These are phyloP conservation scores for Neurospora sp. DNA, from an alignment of 2,329 filamentous ascomycete species.

Conservation along the genomic window DNA sequence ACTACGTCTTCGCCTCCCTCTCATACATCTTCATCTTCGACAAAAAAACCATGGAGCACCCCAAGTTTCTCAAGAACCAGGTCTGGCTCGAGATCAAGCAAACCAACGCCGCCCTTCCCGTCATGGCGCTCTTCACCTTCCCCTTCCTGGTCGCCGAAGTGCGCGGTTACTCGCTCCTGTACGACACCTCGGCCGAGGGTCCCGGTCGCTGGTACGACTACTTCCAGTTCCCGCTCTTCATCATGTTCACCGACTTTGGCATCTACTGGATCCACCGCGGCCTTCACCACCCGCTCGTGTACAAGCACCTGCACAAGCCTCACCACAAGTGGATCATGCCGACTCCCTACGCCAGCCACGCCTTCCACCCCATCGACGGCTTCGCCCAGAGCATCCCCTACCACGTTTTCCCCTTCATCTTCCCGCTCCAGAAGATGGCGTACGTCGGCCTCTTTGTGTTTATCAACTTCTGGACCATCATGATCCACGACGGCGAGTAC, in stretches of 20 bases:
- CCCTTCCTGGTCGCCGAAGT: conserved; percentile 78
- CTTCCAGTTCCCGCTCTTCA: conserved; percentile 79
- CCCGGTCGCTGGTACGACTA: conserved; percentile 71
- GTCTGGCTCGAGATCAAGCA: conserved; percentile 78
- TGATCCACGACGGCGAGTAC: conserved; percentile 95
- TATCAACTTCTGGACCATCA: conserved; percentile 93
- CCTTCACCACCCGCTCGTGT: conserved; percentile 69
- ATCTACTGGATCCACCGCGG: conserved; percentile 90
- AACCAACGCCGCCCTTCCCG: conserved; percentile 64
- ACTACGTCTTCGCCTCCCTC: conserved; percentile 73
- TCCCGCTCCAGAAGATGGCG: conserved; percentile 84
- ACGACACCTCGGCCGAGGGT: conserved; percentile 67
- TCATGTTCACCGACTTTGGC: conserved; percentile 78
- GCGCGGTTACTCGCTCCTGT: conserved; percentile 76
- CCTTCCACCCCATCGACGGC: conserved; percentile 91
- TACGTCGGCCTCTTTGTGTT: conserved; percentile 82
- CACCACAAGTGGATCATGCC: conserved; percentile 99
- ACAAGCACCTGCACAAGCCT: conserved; percentile 88
- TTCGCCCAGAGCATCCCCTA: conserved; percentile 84
- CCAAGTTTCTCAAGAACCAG: conserved; percentile 92
- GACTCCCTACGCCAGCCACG: conserved; percentile 82
- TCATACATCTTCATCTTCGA: conserved; percentile 90
- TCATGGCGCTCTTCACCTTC: conserved; percentile 73
- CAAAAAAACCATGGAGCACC: conserved; percentile 78
- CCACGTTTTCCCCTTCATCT: conserved; percentile 85